Evolutionary conservation across 129 eudicot genomes (phyloP), one percentile per base, ranked within the genome.

Genomic region (Sambucus nigra): DNA sequence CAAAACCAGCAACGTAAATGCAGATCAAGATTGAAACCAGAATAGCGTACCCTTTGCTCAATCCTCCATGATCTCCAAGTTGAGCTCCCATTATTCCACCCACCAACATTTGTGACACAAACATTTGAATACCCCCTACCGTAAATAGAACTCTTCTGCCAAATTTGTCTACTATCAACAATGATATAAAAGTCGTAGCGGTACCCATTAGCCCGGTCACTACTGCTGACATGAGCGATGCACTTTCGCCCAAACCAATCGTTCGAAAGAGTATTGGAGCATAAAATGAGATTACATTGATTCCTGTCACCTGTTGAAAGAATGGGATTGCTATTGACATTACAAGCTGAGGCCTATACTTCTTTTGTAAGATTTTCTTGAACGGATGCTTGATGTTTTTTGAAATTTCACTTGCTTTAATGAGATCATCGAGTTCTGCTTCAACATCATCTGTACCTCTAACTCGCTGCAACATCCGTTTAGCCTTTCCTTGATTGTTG

Each of bases 221-320:
- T 21, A 67, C 71, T 5, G 75, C 12, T 9, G 81, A 73, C 61
- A 79, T 9, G n/a, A 79, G 75, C 0, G 86, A 62, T 14, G 86
- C 81, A 25, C 86, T 74, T 39, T 60, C 81, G 0, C 77, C 81
- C 5, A 70, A 47, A 1, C 81, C 85, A 7, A 69, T 55, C 5
- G 85, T 74, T 7, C 77, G 57, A 47, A 79, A 79, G 4, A 79
- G 58, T 17, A 73, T 11, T 5, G 82, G 78, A 24, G 82, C 78
- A 15, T 76, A 76, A 51, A 76, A 76, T 23, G 63, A 49, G 7
- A 76, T 74, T 29, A 66, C 86, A 44, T 79, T 79, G 64, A 79
- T 79, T 19, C 86, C 86, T 0, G 80, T 79, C 2, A 74, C 71
- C 52, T 78, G 85, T 55, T 79, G 86, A 60, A 79, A 79, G 64